Base-by-base conservation (phyloP, 106 monocot genomes). In the Acorus gramineus region DNA sequence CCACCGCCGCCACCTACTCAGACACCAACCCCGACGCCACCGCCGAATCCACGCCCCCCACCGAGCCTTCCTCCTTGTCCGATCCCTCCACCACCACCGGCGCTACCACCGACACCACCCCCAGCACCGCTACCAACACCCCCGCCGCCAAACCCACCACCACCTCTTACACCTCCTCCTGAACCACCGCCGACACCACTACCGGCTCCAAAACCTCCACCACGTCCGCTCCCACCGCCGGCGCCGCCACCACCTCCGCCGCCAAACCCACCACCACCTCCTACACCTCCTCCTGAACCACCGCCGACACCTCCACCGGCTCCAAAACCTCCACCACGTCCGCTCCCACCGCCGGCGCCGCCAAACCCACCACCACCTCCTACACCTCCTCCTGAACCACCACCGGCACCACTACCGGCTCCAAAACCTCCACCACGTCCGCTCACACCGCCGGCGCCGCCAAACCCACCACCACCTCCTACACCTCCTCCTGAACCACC, bases 121-220 rank as follows among this genome's bases (percentile, higher is more conserved):
- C 50, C 63, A 2, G 50, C 50, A 50, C 63, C 63, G 14, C 63
- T 13, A 6, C 63, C 63, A 5, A 50, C 50, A 6, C 63, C 63
- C 2, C 63, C 63, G 3, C 63, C 63, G 28, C 63, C 63, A 7
- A 49, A 49, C 3, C 63, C 63, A 50, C 63, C 63, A 14, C 63
- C 63, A 14, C 63, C 63, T 63, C 63, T 49, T 14, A 50, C 50
- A 50, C 63, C 62, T 47, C 62, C 63, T 14, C 47, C 63, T 7
- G 47, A 49, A 50, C 63, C 63, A 63, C 63, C 50, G 0, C 63
- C 63, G 5, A 63, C 50, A 12, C 63, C 63, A 1, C 63, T 12
- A 5, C 63, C 63, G 28, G 63, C 63, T 50, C 63, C 63, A 63
- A 63, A 50, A 2, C 63, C 63, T 63, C 63, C 63, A 50, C 63